Conservation (phyloP, 805 yeast species). For the Lipomyces mesembrius region DNA sequence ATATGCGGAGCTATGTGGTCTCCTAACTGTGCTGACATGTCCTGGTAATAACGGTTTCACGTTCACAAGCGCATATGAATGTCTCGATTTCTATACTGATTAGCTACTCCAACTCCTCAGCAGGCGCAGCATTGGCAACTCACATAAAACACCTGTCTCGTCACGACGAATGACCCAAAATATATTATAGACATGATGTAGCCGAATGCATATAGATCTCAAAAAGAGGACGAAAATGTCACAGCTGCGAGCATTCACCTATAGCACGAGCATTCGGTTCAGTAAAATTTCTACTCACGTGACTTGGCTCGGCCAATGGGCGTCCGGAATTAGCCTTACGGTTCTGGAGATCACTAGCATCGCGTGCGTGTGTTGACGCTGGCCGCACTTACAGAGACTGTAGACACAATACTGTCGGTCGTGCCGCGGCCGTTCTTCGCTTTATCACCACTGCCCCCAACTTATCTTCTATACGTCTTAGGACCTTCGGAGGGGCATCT, state of each 20-base stretch:
- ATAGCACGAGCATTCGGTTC: not conserved
- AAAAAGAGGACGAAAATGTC: not conserved
- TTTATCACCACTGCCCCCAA: not conserved
- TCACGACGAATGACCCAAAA: slow-evolving; percentile 40
- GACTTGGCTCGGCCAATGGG: not conserved
- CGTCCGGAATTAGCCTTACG: not conserved
- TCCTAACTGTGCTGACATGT: slow-evolving; percentile 54
- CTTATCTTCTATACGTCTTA: not conserved
- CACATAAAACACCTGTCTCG: slow-evolving; percentile 41
- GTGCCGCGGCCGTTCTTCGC: not conserved
- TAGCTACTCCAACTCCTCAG: slow-evolving; percentile 2
- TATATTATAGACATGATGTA: slow-evolving; percentile 27
- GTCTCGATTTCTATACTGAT: slow-evolving; percentile 54
- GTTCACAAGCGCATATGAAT: slow-evolving; percentile 85
- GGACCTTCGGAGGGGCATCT: not conserved
- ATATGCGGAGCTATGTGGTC: not conserved
- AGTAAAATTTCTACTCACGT: not conserved
- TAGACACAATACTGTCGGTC: not conserved
- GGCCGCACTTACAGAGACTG: not conserved
- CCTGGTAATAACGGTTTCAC: slow-evolving; percentile 93
- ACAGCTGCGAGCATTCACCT: no score
- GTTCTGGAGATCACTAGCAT: not conserved
- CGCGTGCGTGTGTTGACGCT: not conserved
- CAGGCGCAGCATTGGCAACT: not conserved
- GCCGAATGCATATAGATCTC: not conserved